Base-by-base conservation (phyloP, 192 early-diverging fungal genomes). In the Spinellus fusiger region DNA sequence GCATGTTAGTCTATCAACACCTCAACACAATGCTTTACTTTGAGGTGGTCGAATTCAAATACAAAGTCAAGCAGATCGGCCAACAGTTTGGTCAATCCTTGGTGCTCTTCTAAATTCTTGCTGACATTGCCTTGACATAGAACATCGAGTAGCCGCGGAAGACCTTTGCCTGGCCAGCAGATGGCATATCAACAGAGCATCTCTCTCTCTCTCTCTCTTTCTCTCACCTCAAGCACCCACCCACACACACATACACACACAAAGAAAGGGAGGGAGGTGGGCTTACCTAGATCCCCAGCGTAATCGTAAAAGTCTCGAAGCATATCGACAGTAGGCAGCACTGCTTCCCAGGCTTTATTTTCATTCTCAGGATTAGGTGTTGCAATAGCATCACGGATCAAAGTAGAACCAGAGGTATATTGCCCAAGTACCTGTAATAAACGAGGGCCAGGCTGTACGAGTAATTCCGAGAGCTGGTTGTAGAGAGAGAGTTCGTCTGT, bases 31-130 rank as follows among this genome's bases (percentile, higher is more conserved):
- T 49, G 15, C 22, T 50, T 55, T 77, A 89, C 91, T 84, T 98
- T 98, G 9, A 96, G 68, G 63, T 89, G 85, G 69, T 98, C 96
- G 77, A 98, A 98, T 33, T 88, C 82, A 72, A 91, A 89, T 28
- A 86, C 86, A 72, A 95, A 93, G 66, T 89, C 84, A 38, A 98
- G 78, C 51, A 96, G 73, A 50, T 92, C 86, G 7, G 91, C 93
- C 47, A 96, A 72, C 49, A 87, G 74, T 62, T 86, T 84, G 9
- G 92, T 85, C 31, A 93, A 82, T 16, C 89, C 90, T 54, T 90
- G 93, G 58, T 89, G 81, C 31, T 76, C 64, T 69, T 86, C 87
- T 15, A 93, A 55, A 61, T 87, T 89, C 33, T 77, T 73, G 57
- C 78, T 78, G 10, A 84, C 81, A 49, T 78, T 80, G 26, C 86